These are phyloP conservation scores for Penicillium sp. DNA, from an alignment of 2,329 filamentous ascomycete species.

Conservation along the genomic window DNA sequence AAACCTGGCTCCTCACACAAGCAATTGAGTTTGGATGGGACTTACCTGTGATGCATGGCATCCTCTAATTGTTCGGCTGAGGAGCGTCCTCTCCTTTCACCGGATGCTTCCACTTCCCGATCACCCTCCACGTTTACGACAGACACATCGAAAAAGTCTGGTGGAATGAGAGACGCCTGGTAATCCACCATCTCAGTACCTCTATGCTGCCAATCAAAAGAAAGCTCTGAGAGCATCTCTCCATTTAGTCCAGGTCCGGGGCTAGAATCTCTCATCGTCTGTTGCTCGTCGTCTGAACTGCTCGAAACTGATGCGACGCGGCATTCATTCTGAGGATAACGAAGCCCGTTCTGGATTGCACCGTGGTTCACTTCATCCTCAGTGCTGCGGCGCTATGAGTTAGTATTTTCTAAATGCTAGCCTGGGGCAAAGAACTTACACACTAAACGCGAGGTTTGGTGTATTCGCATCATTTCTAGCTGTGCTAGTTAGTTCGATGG, in stretches of 20 bases:
- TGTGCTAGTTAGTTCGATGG: background rate
- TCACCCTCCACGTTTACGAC: background rate
- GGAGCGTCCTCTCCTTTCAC: background rate
- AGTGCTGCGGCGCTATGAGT: background rate
- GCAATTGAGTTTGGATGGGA: background rate
- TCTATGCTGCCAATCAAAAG: background rate
- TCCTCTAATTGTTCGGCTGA: background rate
- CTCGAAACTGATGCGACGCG: background rate
- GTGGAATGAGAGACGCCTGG: background rate
- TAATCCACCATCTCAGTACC: background rate
- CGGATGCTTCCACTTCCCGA: background rate
- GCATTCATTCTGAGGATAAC: background rate
- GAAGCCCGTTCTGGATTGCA: background rate
- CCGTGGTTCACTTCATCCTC: background rate
- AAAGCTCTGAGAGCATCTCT: background rate
- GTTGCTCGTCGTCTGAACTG: background rate
- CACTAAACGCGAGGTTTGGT: background rate
- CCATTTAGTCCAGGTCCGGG: background rate
- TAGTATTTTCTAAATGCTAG: background rate
- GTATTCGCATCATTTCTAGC: background rate
- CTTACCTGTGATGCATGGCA: background rate
- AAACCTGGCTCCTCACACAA: background rate
- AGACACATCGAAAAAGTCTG: background rate
- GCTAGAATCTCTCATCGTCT: no score
- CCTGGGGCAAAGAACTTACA: background rate